A percentile compares a stretch with the other conserved stretches of the same genome.
Conservation (phyloP, 2,329 filamentous ascomycete genomes). For the Claviceps maximensis region DNA sequence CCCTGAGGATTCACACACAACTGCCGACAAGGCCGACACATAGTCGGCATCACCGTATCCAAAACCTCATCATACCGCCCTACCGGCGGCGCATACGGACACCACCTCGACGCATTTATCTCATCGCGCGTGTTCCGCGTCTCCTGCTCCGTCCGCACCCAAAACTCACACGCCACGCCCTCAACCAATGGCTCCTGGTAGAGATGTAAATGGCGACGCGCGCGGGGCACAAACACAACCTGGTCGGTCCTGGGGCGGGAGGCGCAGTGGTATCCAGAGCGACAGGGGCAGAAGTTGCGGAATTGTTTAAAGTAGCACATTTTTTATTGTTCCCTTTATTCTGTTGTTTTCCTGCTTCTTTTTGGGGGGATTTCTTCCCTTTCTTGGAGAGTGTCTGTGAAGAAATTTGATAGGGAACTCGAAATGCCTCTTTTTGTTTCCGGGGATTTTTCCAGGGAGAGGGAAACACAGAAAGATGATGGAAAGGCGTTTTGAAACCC, state of each 20-base stretch:
- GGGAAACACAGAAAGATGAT: no score
- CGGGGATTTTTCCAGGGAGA: no score
- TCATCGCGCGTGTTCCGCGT: not conserved
- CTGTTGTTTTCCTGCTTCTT: not conserved
- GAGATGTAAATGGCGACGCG: not conserved
- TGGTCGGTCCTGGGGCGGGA: not conserved
- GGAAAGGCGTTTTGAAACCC: no score
- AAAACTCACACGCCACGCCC: not conserved
- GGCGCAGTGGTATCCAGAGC: not conserved
- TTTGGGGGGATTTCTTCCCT: no score
- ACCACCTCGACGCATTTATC: not conserved
- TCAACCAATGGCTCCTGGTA: not conserved
- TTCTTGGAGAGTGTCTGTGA: no score
- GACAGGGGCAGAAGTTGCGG: constrained; percentile 2
- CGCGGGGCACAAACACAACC: not conserved
- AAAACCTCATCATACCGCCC: not conserved
- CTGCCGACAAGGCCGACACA: not conserved
- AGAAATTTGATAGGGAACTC: no score
- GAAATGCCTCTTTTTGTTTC: no score
- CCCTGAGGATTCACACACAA: not conserved
- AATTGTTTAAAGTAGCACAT: constrained; percentile 4
- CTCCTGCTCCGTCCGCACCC: not conserved
- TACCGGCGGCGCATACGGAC: not conserved
- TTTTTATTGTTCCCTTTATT: not conserved
- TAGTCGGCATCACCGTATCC: not conserved